Evolutionary conservation across 2,329 filamentous ascomycete genomes (phyloP).

Genomic region (Beauveria medogensis): DNA sequence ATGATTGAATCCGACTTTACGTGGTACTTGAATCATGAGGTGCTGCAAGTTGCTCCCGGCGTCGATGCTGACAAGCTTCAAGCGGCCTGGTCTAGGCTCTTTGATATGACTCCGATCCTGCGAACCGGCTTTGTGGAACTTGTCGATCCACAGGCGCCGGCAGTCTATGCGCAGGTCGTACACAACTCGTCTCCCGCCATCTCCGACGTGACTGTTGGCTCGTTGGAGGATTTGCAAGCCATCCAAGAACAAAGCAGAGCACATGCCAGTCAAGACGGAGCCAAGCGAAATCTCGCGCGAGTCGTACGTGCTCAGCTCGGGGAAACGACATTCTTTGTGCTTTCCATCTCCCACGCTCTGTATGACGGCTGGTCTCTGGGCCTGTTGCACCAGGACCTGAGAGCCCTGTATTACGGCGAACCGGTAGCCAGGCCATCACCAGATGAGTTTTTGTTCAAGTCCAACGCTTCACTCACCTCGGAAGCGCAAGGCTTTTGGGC

Average conservation of each 20-base stretch:
- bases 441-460: constrained; percentile 39
- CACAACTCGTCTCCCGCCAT: constrained; percentile 19
- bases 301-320: constrained; percentile 33
- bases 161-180: constrained; percentile 43
- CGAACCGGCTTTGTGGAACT: constrained; percentile 66
- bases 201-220: constrained; percentile 17
- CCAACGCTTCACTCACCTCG: constrained; percentile 14
- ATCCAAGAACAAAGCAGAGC: constrained; percentile 15
- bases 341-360: constrained; percentile 78
- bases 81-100: constrained; percentile 53
- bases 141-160: constrained; percentile 47
- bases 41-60: constrained; percentile 50
- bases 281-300: constrained; percentile 37
- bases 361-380: constrained; percentile 84
- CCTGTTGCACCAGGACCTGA: constrained; percentile 64
- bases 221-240: constrained; percentile 25
- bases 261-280: constrained; percentile 28
- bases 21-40: constrained; percentile 80
- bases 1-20: constrained; percentile 68
- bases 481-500: constrained; percentile 56
- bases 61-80: constrained; percentile 50
- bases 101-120: constrained; percentile 58
- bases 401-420: constrained; percentile 49
- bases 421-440: constrained; percentile 37
- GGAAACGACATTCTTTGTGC: constrained; percentile 35